A percentile compares a stretch with the other conserved stretches of the same genome.
These are phyloP conservation scores for Solanum dulcamara DNA, from an alignment of 257 asterid genomes.

Conservation along the genomic window DNA sequence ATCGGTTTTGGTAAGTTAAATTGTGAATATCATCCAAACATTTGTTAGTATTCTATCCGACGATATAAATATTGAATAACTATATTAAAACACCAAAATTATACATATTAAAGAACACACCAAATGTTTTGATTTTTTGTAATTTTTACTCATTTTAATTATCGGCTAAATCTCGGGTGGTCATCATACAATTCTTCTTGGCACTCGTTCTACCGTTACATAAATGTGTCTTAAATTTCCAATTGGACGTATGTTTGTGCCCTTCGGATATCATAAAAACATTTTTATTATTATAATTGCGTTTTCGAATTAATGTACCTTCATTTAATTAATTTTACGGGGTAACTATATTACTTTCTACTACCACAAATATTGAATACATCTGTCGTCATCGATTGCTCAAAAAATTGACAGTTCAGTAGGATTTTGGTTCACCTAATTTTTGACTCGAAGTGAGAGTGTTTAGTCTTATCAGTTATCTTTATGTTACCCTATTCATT, in stretches of 20 bases:
- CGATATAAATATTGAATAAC: neutral
- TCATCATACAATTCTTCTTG: neutral
- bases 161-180: neutral
- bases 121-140: neutral
- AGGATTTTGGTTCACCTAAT: neutral
- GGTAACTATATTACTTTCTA: neutral
- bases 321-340: neutral
- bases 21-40: neutral
- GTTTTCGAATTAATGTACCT: rapidly evolving
- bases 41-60: neutral
- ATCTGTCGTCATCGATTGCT: neutral
- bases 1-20: neutral
- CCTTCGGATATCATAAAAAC: neutral
- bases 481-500: neutral
- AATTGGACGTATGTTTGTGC: neutral
- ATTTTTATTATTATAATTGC: neutral
- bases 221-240: neutral
- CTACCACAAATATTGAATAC: neutral
- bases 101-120: neutral
- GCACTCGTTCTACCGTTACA: neutral
- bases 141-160: neutral
- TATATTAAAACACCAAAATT: neutral
- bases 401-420: neutral
- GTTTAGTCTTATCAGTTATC: neutral
- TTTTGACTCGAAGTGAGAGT: neutral